These are phyloP conservation scores for Typha latifolia DNA, from an alignment of 176 grass and related monocot species.

Conservation along the genomic window DNA sequence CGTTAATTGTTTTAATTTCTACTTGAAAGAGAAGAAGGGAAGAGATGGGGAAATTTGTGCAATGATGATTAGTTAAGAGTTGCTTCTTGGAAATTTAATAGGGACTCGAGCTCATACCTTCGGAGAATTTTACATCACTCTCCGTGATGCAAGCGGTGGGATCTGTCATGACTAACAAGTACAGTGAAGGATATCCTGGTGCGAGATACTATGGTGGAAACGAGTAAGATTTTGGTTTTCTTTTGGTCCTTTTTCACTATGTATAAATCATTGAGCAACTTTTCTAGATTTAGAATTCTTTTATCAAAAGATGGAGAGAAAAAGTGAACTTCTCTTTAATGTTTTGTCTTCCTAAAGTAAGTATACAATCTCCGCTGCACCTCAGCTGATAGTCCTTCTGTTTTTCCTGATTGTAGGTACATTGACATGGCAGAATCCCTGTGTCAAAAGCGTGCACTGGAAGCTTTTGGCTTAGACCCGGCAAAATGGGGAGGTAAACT, in stretches of 20 bases:
- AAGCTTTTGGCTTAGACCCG: conserved; percentile 76
- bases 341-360: not conserved
- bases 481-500: conserved; percentile 94
- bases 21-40: not conserved
- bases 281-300: not conserved
- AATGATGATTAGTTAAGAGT: not conserved
- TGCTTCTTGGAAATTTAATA: conserved; percentile 11
- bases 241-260: not conserved
- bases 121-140: conserved; percentile 88
- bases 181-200: conserved; percentile 96
- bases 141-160: conserved; percentile 99
- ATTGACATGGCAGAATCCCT: conserved; percentile 93
- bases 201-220: conserved; percentile 99
- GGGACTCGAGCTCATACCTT: conserved; percentile 98
- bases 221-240: conserved; percentile 36
- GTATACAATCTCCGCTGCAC: too few relatives aligned
- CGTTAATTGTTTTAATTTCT: not conserved
- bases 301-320: not conserved
- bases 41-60: not conserved
- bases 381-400: not conserved
- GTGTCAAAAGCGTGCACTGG: conserved; percentile 92
- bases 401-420: conserved; percentile 42
- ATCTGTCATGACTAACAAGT: conserved; percentile 99
- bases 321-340: not conserved
- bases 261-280: not conserved